Evolutionary conservation across 495 filamentous ascomycete genomes (phyloP).

Genomic region (Hypoxylon crocopeplum): DNA sequence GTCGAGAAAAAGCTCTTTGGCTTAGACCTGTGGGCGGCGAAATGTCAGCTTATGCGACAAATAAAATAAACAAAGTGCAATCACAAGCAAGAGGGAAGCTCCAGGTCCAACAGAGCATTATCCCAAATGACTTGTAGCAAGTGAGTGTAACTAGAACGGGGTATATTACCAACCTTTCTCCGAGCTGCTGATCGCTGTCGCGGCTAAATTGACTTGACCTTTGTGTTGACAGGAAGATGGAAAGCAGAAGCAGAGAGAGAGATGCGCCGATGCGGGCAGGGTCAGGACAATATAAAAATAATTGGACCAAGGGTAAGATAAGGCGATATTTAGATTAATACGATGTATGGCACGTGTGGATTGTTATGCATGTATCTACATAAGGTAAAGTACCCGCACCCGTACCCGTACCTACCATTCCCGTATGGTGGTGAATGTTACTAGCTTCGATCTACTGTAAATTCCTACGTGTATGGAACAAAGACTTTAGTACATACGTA

Average conservation of each 20-base stretch:
- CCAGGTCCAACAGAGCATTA: not conserved
- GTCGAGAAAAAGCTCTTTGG: slow-evolving; percentile 10
- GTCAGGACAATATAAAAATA: slow-evolving; percentile 17
- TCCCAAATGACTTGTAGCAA: too few relatives aligned
- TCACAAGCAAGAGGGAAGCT: not conserved
- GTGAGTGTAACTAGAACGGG: not conserved
- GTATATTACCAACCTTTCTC: not conserved
- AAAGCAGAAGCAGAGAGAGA: not conserved
- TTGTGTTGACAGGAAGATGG: slow-evolving; percentile 15
- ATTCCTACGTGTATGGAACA: not conserved
- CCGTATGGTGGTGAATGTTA: not conserved
- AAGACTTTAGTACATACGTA: not conserved
- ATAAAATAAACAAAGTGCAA: not conserved
- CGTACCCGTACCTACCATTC: not conserved
- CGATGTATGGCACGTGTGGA: slow-evolving; percentile 32
- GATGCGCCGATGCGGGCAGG: slow-evolving; percentile 13
- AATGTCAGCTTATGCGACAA: slow-evolving; percentile 20
- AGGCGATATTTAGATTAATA: slow-evolving; percentile 32
- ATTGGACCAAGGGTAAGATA: slow-evolving; percentile 8
- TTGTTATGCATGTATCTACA: slow-evolving; percentile 14
- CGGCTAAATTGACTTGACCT: slow-evolving; percentile 30
- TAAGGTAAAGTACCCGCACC: not conserved
- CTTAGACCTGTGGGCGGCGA: slow-evolving; percentile 6
- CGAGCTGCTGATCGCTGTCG: slow-evolving; percentile 21
- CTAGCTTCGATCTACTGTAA: slow-evolving; percentile 12